These are phyloP conservation scores for Ceratobasidium sp. DNA, from an alignment of 1,284 basidiomycete genomes.

Conservation along the genomic window DNA sequence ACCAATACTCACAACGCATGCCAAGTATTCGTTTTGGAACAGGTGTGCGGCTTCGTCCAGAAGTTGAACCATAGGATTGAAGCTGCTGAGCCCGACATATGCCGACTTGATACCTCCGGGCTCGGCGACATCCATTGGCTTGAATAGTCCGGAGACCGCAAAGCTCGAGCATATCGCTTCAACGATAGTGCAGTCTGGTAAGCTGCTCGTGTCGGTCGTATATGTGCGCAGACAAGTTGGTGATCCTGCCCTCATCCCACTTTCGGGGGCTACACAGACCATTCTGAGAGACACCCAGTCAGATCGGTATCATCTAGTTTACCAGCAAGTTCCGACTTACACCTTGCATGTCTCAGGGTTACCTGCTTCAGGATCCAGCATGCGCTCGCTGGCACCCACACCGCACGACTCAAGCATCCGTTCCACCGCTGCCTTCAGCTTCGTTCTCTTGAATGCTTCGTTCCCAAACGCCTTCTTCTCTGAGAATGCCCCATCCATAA, in stretches of 20 bases:
- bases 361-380: not conserved
- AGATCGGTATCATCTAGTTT: not conserved
- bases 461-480: constrained; percentile 1
- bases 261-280: not conserved
- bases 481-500: constrained; percentile 2
- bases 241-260: not conserved
- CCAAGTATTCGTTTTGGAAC: not conserved
- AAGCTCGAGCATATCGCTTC: constrained; percentile 8
- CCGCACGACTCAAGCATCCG: not conserved
- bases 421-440: not conserved
- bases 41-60: not conserved
- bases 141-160: constrained; percentile 23
- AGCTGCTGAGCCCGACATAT: not conserved
- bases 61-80: not conserved
- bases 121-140: not conserved
- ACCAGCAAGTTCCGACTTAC: not conserved
- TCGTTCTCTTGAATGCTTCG: not conserved
- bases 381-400: not conserved
- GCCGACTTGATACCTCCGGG: not conserved
- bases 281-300: not conserved
- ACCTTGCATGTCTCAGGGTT: not conserved
- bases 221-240: not conserved
- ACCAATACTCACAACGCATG: not conserved
- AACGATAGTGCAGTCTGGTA: constrained; percentile 9
- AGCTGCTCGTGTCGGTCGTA: not conserved